A percentile compares a stretch with the other conserved stretches of the same genome.
Evolutionary conservation across 116 monocot genomes (phyloP).

Genomic region (Trichopus zeylanicus): DNA sequence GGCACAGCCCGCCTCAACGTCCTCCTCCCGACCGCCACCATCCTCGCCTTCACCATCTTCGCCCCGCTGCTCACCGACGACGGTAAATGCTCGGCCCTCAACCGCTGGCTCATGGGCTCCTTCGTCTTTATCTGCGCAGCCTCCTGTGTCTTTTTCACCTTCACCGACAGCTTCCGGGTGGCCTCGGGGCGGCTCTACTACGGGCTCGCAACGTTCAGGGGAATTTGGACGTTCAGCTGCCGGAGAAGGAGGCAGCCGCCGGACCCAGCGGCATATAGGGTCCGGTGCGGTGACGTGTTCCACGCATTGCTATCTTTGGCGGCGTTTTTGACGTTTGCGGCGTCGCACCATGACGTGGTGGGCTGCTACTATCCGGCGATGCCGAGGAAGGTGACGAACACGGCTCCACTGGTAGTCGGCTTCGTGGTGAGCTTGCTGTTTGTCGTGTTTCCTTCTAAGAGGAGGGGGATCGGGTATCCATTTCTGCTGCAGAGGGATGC

Average conservation of each 20-base stretch:
- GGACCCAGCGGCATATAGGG: conserved; percentile 23
- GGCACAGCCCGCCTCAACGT: conserved; percentile 67
- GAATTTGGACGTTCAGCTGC: conserved; percentile 46
- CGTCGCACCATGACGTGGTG: conserved; percentile 40
- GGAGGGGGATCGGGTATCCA: conserved; percentile 56
- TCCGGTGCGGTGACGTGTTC: conserved; percentile 41
- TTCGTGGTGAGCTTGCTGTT: conserved; percentile 51
- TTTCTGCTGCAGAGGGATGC: conserved; percentile 40
- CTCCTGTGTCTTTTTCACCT: conserved; percentile 56
- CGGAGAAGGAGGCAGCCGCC: conserved; percentile 13
- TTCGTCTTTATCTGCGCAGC: conserved; percentile 36
- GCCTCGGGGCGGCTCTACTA: conserved; percentile 36
- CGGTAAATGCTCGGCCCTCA: conserved; percentile 26
- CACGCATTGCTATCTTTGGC: conserved; percentile 37
- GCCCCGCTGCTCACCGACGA: conserved; percentile 48
- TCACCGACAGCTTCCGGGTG: conserved; percentile 52
- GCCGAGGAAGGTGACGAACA: conserved; percentile 54
- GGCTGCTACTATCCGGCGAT: conserved; percentile 33
- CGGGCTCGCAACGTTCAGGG: conserved; percentile 36
- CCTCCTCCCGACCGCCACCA: conserved; percentile 70
- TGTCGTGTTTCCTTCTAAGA: conserved; percentile 49
- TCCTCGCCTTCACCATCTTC: conserved; percentile 73
- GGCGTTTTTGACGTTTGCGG: conserved; percentile 53
- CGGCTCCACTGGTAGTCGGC: conserved; percentile 44
- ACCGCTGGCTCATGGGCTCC: conserved; percentile 20